A percentile compares a stretch with the other conserved stretches of the same genome.
phyloP scores from a whole-genome alignment of 176 grass and related monocot genomes.

The Metroxylon sagu region DNA sequence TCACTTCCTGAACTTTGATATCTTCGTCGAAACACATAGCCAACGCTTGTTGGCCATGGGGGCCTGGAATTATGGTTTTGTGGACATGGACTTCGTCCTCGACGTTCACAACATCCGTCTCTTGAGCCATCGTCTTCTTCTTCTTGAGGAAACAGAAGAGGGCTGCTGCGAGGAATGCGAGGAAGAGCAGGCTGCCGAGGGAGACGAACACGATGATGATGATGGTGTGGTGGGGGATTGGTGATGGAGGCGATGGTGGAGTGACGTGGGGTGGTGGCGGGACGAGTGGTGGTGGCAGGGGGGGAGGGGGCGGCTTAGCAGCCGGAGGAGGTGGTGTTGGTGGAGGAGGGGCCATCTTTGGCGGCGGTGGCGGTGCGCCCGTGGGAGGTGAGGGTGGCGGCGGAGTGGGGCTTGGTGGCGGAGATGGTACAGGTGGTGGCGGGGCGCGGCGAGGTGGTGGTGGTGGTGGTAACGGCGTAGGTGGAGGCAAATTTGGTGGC shows the following conservation, averaged over 20 bases:
- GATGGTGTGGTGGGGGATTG: slow-evolving; percentile 36
- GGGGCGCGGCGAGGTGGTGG: too few relatives aligned
- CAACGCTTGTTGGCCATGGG: slow-evolving; percentile 21
- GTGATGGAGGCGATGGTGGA: slow-evolving; percentile 12
- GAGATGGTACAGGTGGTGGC: too few relatives aligned
- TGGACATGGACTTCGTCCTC: slow-evolving; percentile 51
- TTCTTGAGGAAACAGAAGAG: slow-evolving; percentile 72
- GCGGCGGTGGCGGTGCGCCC: too few relatives aligned
- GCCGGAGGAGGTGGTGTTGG: slow-evolving; percentile 13
- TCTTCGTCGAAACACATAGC: slow-evolving; percentile 53
- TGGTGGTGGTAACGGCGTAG: too few relatives aligned
- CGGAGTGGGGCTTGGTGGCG: too few relatives aligned
- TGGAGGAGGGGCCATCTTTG: slow-evolving; percentile 8
- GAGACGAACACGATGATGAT: slow-evolving; percentile 73
- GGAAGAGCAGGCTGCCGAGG: slow-evolving; percentile 45
- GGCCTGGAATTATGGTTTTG: slow-evolving; percentile 25
- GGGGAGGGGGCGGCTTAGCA: neutral
- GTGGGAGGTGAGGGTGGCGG: too few relatives aligned
- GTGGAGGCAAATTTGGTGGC: too few relatives aligned
- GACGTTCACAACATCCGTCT: slow-evolving; percentile 40
- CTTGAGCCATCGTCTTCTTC: slow-evolving; percentile 28
- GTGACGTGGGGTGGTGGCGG: slow-evolving; percentile 23
- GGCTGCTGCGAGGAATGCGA: slow-evolving; percentile 49
- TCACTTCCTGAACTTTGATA: slow-evolving; percentile 40
- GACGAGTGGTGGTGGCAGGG: neutral